A percentile compares a stretch with the other conserved stretches of the same genome.
These are phyloP conservation scores for Wallacemonas sp. DNA, from an alignment of 208 protist genomes.

Conservation along the genomic window DNA sequence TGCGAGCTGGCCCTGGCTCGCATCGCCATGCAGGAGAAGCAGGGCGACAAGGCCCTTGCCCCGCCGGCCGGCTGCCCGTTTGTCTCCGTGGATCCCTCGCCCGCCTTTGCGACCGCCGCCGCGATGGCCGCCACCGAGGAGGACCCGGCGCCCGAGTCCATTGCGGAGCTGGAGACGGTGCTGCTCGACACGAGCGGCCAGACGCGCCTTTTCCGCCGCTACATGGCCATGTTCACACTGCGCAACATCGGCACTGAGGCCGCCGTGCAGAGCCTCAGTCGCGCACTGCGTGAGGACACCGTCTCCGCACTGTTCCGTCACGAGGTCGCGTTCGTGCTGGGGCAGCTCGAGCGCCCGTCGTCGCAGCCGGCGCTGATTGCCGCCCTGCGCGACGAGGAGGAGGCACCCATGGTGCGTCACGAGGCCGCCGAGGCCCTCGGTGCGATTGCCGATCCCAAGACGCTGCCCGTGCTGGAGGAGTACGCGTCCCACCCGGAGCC, in stretches of 20 bases:
- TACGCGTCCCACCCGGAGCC: conserved; percentile 74
- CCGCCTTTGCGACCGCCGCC: conserved; percentile 46
- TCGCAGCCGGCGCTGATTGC: conserved; percentile 70
- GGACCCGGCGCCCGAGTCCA: conserved; percentile 30
- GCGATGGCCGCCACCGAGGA: conserved; percentile 19
- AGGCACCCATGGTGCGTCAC: conserved; percentile 97
- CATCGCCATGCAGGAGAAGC: conserved; percentile 60
- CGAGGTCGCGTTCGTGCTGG: conserved; percentile 98
- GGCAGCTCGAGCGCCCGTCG: conserved; percentile 93
- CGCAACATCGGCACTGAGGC: conserved; percentile 82
- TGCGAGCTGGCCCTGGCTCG: conserved; percentile 92
- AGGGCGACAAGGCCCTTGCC: conserved; percentile 54
- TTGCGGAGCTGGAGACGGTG: conserved; percentile 63
- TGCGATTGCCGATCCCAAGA: conserved; percentile 89
- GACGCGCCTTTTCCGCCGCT: conserved; percentile 91
- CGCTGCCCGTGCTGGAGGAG: conserved; percentile 55
- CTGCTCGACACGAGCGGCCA: conserved; percentile 67
- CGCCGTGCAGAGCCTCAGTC: conserved; percentile 78
- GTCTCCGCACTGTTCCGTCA: conserved; percentile 95
- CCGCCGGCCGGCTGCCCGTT: conserved; percentile 62
- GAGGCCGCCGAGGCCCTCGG: conserved; percentile 98
- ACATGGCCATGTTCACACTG: conserved; percentile 97
- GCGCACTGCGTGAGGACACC: conserved; percentile 86
- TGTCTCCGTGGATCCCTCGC: conserved; percentile 93
- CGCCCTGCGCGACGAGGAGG: conserved; percentile 73